Base-by-base conservation (phyloP, 352 stramenopile genomes). In the Pythium aquatile region DNA sequence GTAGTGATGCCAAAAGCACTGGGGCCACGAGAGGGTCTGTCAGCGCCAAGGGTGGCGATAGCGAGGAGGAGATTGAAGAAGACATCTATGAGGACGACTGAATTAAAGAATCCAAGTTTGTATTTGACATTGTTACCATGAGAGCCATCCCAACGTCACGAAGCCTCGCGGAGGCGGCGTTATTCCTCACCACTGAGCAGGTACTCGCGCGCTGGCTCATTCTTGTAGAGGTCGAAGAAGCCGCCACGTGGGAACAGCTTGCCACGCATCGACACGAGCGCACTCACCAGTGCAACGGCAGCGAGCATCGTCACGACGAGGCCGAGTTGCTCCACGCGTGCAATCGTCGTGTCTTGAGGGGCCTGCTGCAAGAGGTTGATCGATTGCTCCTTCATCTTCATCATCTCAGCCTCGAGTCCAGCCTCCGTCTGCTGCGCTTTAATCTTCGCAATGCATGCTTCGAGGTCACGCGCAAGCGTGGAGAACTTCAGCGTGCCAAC, bases 61-160 rank as follows among this genome's bases (percentile, higher is more conserved):
- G 72, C 47, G 71, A 84, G n/a, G 77, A 79, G 49, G 79, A 88
- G 37, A 77, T 80, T 17, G 77, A 85, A 55, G 79, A 88, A 63
- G 66, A 74, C 10, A 82, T 79, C 33, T 52, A 77, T 4, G 61
- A 44, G 16, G 61, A 76, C 11, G 61, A 58, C 13, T n/a, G 42
- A 28, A 49, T 16, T 17, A 28, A 28, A 49, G 11, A 42, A 17
- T 42, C 11, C 37, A 42, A n/a, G n/a, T n/a, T 42, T 9, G 11
- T 42, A 42, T 42, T 42, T 42, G 37, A 42, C 37, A 42, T 3
- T 16, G 37, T 42, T 17, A 9, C 14, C 37, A 42, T 42, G 9
- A 35, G 4, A 35, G 32, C 32, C 32, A 35, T 35, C 32, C 32
- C 32, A 35, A 35, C 32, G 32, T 35, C 32, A 35, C 39, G 39